Conservation (phyloP, 169 alveolate species). For the Eimeria necatrix region DNA sequence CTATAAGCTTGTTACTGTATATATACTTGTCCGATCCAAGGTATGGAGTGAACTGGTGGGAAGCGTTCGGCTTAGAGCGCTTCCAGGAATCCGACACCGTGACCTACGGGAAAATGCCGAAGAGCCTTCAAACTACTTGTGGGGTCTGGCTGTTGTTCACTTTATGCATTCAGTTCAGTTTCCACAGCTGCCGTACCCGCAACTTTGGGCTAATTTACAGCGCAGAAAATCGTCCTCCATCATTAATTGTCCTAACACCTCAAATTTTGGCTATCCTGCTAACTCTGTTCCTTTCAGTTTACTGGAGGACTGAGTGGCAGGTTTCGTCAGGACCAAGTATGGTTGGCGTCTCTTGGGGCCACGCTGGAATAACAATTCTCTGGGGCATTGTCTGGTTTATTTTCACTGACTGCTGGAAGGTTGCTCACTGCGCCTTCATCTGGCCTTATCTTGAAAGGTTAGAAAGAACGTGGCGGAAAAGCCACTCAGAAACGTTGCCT, state of each 20-base stretch:
- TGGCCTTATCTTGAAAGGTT: conserved; percentile 53
- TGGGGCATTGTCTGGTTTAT: conserved; percentile 77
- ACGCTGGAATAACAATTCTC: conserved; percentile 77
- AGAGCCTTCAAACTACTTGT: conserved; percentile 73
- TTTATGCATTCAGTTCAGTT: conserved; percentile 73
- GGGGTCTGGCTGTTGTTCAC: conserved; percentile 80
- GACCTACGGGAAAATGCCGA: conserved; percentile 4
- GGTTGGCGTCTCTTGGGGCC: conserved; percentile 80
- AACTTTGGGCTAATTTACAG: conserved; percentile 37
- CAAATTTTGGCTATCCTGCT: conserved; percentile 65
- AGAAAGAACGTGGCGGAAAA: neutral
- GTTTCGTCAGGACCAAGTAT: conserved; percentile 77
- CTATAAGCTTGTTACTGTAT: conserved; percentile 66
- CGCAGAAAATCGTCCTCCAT: conserved; percentile 55
- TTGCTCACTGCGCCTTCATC: neutral
- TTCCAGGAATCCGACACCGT: conserved; percentile 18
- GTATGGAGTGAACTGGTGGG: conserved; percentile 76
- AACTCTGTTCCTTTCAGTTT: conserved; percentile 71
- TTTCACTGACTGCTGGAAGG: conserved; percentile 75
- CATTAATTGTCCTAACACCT: conserved; percentile 57
- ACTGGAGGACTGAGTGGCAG: conserved; percentile 78
- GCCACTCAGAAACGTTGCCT: neutral
- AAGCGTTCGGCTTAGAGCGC: conserved; percentile 33
- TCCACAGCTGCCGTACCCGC: conserved; percentile 78
- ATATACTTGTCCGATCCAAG: conserved; percentile 75